Conservation (phyloP, 345 rosid genomes). For the Noccaea bulbosa region DNA sequence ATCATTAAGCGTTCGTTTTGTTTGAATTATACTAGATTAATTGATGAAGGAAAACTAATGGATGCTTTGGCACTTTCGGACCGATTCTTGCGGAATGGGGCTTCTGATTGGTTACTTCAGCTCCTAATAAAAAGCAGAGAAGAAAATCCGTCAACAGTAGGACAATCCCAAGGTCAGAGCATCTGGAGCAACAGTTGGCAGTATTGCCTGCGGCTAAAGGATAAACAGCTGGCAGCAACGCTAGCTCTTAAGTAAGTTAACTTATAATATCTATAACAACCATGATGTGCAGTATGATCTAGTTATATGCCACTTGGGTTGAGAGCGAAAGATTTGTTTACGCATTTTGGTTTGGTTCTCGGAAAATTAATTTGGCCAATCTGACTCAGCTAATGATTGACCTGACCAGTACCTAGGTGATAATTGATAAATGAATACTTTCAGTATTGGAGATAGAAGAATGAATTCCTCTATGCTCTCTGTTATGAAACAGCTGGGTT, state of each 20-base stretch:
- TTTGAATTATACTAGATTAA: constrained; percentile 56
- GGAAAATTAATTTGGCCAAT: constrained; percentile 15
- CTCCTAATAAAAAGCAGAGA: constrained; percentile 77
- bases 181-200: constrained; percentile 92
- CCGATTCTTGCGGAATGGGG: constrained; percentile 88
- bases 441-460: constrained; percentile 3
- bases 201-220: constrained; percentile 94
- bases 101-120: constrained; percentile 87
- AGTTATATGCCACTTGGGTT: constrained; percentile 16
- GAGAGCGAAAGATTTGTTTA: constrained; percentile 16
- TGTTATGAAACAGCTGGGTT: constrained; percentile 12
- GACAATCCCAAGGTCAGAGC: constrained; percentile 58
- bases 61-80: constrained; percentile 99
- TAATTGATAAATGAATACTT: constrained; percentile 13
- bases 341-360: constrained; percentile 20
- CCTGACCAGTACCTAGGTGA: not conserved
- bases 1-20: constrained; percentile 22
- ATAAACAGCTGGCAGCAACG: constrained; percentile 84
- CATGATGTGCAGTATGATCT: not conserved
- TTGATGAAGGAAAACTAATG: constrained; percentile 84
- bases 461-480: constrained; percentile 6
- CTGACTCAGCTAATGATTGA: constrained; percentile 17
- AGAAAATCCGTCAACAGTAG: constrained; percentile 58
- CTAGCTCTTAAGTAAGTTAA: constrained; percentile 84
- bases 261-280: constrained; percentile 10